Evolutionary conservation across 2,329 filamentous ascomycete genomes (phyloP), one percentile per base, ranked within the genome.

Genomic region (Lomentospora prolificans): DNA sequence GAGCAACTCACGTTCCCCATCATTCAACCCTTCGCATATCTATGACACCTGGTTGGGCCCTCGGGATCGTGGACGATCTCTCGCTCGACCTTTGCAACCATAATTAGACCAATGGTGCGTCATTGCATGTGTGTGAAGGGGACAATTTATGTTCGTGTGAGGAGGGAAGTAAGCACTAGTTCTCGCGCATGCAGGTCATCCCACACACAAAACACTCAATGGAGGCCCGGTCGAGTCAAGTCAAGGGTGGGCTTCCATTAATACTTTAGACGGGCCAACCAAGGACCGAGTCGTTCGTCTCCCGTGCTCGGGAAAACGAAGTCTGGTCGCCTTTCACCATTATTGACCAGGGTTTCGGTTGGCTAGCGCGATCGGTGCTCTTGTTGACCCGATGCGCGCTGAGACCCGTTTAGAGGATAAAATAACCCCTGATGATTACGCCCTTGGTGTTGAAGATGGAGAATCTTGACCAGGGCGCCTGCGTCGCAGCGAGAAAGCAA

Each of bases 151-250:
- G 44, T 24, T 24, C n/a, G n/a, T 48, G 44, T 22, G 17, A 48
- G 19, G 17, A 48, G 44, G 22, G 44, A 48, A 48, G 44, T 48
- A 48, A 48, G 44, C 44, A 48, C 44, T 48, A 48, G 44, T 48
- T 25, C 24, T 19, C 22, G 17, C 22, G 44, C 44, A 48, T 48
- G 44, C 44, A 48, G 44, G 44, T 48, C 44, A 48, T 48, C 44
- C 44, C 44, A 22, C 44, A 48, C 44, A 48, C 17, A 14, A 27
- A 12, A 7, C 30, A 33, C 30, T 33, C 22, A 22, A 25, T 10
- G 22, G 24, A 22, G 44, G 44, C 22, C 12, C 22, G 12, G 7
- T 25, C 44, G 19, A 48, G 44, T 22, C 36, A 19, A 41, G 44
- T 12, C 6, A n/a, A 22, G 12, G 44, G 12, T 48, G 5, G 44